These are phyloP conservation scores for Didymella pinodella DNA, from an alignment of 2,329 filamentous ascomycete species.

Conservation along the genomic window DNA sequence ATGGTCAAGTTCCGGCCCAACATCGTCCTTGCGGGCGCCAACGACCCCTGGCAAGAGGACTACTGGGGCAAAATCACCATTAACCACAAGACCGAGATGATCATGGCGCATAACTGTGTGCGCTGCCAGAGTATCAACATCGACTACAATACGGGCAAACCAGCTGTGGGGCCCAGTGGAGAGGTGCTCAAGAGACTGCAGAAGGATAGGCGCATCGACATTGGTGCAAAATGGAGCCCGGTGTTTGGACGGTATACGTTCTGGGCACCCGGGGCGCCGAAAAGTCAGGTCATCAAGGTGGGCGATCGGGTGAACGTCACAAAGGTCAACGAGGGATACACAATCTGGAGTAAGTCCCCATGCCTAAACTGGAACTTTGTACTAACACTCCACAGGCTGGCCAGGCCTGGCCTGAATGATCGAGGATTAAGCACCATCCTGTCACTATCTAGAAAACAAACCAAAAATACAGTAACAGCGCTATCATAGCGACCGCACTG, in stretches of 20 bases:
- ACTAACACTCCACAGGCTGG: slow-evolving; percentile 13
- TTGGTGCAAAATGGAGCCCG: slow-evolving; percentile 56
- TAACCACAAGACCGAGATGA: slow-evolving; percentile 42
- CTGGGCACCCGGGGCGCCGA: slow-evolving; percentile 35
- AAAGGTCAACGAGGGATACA: slow-evolving; percentile 51
- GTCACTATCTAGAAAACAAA: background rate
- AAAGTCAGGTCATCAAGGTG: slow-evolving; percentile 39
- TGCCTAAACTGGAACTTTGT: too few relatives aligned
- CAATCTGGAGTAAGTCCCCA: slow-evolving; percentile 53
- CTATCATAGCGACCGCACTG: slow-evolving; percentile 1
- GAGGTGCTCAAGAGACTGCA: slow-evolving; percentile 57
- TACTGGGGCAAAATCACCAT: slow-evolving; percentile 54
- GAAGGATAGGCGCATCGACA: slow-evolving; percentile 56
- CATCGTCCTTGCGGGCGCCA: slow-evolving; percentile 54
- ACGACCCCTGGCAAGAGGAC: slow-evolving; percentile 56
- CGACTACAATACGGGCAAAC: slow-evolving; percentile 56
- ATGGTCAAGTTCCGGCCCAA: slow-evolving; percentile 59
- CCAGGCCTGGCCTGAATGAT: slow-evolving; percentile 6
- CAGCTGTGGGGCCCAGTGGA: slow-evolving; percentile 48
- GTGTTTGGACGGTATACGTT: slow-evolving; percentile 60
- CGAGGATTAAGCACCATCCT: background rate
- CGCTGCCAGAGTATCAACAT: slow-evolving; percentile 58
- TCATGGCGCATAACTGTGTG: slow-evolving; percentile 56
- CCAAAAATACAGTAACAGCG: background rate
- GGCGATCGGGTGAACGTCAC: slow-evolving; percentile 55